Evolutionary conservation across 768 basidiomycete genomes (phyloP).

Genomic region (Leccinum rimulosum): DNA sequence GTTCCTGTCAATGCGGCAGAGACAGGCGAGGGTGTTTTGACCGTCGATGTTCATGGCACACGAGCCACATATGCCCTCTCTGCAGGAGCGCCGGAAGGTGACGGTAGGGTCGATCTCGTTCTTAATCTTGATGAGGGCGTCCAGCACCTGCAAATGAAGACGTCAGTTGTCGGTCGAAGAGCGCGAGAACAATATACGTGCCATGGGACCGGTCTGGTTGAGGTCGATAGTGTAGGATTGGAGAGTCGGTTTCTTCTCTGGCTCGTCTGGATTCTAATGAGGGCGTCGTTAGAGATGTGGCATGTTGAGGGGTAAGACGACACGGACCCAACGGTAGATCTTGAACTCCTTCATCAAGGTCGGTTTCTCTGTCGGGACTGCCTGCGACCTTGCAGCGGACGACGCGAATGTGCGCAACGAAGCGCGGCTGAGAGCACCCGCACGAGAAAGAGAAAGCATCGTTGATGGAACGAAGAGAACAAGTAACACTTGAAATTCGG

Average conservation of each 20-base stretch:
- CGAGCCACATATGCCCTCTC: conserved; percentile 96
- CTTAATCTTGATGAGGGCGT: conserved; percentile 98
- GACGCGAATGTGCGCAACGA: conserved; percentile 33
- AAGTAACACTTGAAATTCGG: conserved; percentile 18
- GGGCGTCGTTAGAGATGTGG: background rate
- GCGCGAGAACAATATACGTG: conserved; percentile 28
- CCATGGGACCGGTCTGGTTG: conserved; percentile 95
- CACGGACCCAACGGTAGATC: conserved; percentile 92
- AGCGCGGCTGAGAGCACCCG: conserved; percentile 9
- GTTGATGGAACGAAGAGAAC: background rate
- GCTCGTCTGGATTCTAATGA: conserved; percentile 87
- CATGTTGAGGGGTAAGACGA: background rate
- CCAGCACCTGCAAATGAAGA: conserved; percentile 54
- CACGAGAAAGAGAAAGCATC: conserved; percentile 16
- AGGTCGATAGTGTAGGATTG: conserved; percentile 92
- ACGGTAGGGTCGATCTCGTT: conserved; percentile 97
- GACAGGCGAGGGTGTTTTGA: conserved; percentile 95
- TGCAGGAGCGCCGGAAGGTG: conserved; percentile 90
- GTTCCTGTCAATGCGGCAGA: conserved; percentile 90
- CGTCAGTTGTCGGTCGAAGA: background rate
- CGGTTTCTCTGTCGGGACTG: conserved; percentile 62
- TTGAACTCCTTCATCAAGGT: conserved; percentile 90
- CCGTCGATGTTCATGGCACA: conserved; percentile 99
- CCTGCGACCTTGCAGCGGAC: conserved; percentile 24
- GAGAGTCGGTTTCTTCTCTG: conserved; percentile 83